A percentile compares a stretch with the other conserved stretches of the same genome.
These are phyloP conservation scores for Lobulomyces angularis DNA, from an alignment of 192 early-diverging fungal genomes.

Conservation along the genomic window DNA sequence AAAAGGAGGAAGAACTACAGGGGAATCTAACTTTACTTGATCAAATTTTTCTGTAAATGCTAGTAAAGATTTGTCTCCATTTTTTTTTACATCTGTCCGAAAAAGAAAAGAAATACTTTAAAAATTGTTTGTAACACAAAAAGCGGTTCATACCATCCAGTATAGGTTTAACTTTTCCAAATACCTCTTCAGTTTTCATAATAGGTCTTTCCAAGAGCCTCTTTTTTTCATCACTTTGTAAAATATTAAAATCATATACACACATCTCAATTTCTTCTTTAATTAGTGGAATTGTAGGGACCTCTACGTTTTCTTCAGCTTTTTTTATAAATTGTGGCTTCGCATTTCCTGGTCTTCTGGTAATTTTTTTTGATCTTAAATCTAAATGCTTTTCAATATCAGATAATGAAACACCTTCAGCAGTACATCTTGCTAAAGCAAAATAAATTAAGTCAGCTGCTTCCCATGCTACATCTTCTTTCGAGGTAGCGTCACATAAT, in stretches of 20 bases:
- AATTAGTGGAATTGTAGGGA: conserved; percentile 8
- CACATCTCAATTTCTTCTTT: conserved; percentile 65
- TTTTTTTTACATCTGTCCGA: conserved; percentile 60
- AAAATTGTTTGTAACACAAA: no score
- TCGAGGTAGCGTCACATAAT: conserved; percentile 61
- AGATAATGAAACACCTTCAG: conserved; percentile 61
- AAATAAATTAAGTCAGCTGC: conserved; percentile 96
- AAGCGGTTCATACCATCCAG: no score
- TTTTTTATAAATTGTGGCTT: conserved; percentile 51
- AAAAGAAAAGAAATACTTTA: no score
- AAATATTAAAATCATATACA: conserved; percentile 37
- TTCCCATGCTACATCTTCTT: conserved; percentile 84
- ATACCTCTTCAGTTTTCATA: conserved; percentile 80
- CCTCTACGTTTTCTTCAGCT: conserved; percentile 3
- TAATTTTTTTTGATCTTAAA: conserved; percentile 67
- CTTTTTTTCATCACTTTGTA: conserved; percentile 33
- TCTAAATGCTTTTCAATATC: conserved; percentile 86
- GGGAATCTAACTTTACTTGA: conserved; percentile 53
- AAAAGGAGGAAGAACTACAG: conserved; percentile 80
- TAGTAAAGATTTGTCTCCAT: conserved; percentile 74
- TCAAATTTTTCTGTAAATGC: conserved; percentile 88
- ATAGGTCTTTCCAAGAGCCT: conserved; percentile 80
- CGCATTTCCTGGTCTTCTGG: conserved; percentile 81
- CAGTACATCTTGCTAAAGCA: conserved; percentile 74
- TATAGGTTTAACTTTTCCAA: conserved; percentile 78